Evolutionary conservation across 2,329 filamentous ascomycete genomes (phyloP), one percentile per base, ranked within the genome.

Genomic region (Verticillium longisporum): DNA sequence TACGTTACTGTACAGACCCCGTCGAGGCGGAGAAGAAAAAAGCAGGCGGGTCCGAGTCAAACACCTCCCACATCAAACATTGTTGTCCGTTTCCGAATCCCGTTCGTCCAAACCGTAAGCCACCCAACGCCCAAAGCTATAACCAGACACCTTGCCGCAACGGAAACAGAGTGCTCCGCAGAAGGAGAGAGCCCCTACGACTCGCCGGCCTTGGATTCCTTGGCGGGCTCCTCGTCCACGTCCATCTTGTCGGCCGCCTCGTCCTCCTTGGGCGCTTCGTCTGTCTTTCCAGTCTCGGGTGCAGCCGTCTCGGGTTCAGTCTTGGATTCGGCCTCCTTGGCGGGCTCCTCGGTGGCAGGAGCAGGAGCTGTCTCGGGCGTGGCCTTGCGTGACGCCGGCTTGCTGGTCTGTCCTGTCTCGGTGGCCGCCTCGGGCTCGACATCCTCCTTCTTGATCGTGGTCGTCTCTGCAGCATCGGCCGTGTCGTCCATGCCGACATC

Each of bases 401-500:
- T 67, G 50, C 70, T 67, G 38, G 64, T 64, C 14, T 66, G 63
- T 6, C 67, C 65, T 6, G 74, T 68, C 32, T 70, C 70, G 18
- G 71, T 64, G 2, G 73, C 69, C 1, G 73, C 65, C 31, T 69
- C 69, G 2, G 69, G 65, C 56, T 78, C 74, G 4, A 65, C 64
- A 6, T 79, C 77, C 50, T 78, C 76, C 36, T 73, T 72, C 61
- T 78, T 77, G 55, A 78, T 75, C 7, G 69, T 65, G n/a, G 73
- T 66, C 26, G 69, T 68, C 50, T 70, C 68, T 14, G 72, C 66
- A 10, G 65, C 65, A 1, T 72, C 63, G 0, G 71, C 69, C 2
- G 75, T 64, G 55, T 78, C 79, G 2, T 71, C 73, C 80, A 84
- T 84, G 10, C 80, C 79, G 6, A 83, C 73, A 66, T 84, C 80